Conservation (phyloP, 208 protist species). For the Leishmania amazonensis region DNA sequence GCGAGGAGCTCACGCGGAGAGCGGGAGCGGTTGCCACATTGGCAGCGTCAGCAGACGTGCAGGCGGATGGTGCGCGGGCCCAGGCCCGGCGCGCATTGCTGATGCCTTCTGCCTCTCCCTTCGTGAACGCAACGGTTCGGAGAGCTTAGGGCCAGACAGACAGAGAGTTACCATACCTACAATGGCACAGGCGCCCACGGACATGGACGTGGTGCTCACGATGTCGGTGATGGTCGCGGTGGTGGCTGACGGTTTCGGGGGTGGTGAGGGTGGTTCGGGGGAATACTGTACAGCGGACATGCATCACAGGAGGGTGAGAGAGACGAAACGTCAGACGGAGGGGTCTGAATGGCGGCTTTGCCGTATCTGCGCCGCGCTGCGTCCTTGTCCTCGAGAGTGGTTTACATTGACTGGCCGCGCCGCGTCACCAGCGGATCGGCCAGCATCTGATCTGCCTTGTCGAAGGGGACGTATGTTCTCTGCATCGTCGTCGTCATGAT, state of each 20-base stretch:
- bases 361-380: not conserved
- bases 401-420: conserved; percentile 43
- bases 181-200: not conserved
- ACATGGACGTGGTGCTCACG: not conserved
- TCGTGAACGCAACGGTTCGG: not conserved
- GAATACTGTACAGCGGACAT: not conserved
- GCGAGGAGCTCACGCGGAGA: not conserved
- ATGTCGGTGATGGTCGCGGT: not conserved
- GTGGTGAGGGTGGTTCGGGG: not conserved
- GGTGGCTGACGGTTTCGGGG: not conserved
- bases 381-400: not conserved
- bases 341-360: not conserved
- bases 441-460: conserved; percentile 28
- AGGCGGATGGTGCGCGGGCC: not conserved
- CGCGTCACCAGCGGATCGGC: conserved; percentile 65
- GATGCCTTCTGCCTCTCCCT: not conserved
- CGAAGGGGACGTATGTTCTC: conserved; percentile 37
- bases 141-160: not conserved
- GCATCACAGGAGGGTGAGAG: not conserved
- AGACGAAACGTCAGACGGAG: not conserved
- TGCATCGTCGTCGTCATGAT: conserved; percentile 68
- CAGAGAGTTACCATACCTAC: not conserved
- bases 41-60: not conserved
- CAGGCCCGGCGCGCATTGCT: not conserved
- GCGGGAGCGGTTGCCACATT: not conserved